Conservation (phyloP, 495 filamentous ascomycete genomes). For the Podospora fimiseda region DNA sequence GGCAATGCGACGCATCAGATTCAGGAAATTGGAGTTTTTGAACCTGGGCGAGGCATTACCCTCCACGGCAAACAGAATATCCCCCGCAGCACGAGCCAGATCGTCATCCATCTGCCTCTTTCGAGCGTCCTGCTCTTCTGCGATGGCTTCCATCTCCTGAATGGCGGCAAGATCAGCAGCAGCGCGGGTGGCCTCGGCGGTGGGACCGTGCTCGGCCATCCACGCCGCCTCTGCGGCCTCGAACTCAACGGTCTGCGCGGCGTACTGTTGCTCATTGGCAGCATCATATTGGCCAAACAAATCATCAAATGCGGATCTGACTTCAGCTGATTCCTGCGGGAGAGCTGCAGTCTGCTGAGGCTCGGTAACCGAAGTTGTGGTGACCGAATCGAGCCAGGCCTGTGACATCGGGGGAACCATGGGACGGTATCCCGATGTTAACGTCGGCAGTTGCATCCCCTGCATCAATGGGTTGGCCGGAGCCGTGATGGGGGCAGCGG, state of each 20-base stretch:
- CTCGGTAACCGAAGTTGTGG: too few relatives aligned
- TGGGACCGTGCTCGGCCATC: constrained; percentile 28
- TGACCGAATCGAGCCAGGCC: too few relatives aligned
- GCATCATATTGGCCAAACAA: constrained; percentile 25
- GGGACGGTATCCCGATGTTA: background rate
- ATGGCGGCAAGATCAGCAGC: constrained; percentile 18
- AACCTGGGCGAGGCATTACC: constrained; percentile 38
- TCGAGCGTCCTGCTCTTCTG: constrained; percentile 14
- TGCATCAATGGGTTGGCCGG: background rate
- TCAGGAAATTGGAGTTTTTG: constrained; percentile 37
- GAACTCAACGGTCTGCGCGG: constrained; percentile 14
- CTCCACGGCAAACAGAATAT: constrained; percentile 33
- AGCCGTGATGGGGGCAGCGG: background rate
- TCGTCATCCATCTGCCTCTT: constrained; percentile 22
- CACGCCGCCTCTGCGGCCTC: constrained; percentile 22
- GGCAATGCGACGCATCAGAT: constrained; percentile 39
- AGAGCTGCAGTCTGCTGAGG: background rate
- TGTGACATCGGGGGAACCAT: too few relatives aligned
- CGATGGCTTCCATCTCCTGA: constrained; percentile 13
- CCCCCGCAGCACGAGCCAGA: constrained; percentile 33
- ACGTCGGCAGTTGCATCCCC: background rate
- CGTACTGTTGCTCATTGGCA: constrained; percentile 11
- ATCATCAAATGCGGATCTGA: constrained; percentile 17
- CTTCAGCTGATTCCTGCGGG: constrained; percentile 17
- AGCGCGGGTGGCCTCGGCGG: constrained; percentile 9